Evolutionary conservation across 2,329 filamentous ascomycete species (phyloP).

Genomic region (Macroventuria anomochaeta): DNA sequence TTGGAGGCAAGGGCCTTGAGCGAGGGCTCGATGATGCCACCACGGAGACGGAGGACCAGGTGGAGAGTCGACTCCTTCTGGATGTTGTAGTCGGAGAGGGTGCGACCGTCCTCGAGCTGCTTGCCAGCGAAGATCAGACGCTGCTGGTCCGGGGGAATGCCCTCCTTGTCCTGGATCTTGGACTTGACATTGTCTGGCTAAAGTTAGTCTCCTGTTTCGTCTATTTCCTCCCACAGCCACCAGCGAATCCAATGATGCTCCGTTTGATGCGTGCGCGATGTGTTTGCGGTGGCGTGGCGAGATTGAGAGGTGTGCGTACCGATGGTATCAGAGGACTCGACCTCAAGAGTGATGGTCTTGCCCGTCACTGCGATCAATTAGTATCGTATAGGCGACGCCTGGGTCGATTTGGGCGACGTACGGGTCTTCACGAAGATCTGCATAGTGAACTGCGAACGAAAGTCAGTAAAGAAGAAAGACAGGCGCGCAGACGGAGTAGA

Average conservation of each 20-base stretch:
- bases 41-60: conserved; percentile 97
- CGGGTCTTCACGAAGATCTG: conserved; percentile 97
- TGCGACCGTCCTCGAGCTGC: conserved; percentile 98
- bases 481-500: neutral
- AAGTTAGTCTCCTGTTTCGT: conserved; percentile 28
- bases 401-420: conserved; percentile 26
- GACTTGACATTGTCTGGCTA: conserved; percentile 91
- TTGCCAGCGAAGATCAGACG: conserved; percentile 98
- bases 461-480: conserved; percentile 1
- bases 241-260: conserved; percentile 8
- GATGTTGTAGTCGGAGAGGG: conserved; percentile 98
- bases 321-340: conserved; percentile 98
- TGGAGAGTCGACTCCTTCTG: conserved; percentile 99
- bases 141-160: conserved; percentile 97
- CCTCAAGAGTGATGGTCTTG: conserved; percentile 99
- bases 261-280: conserved; percentile 23
- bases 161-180: conserved; percentile 99
- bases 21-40: conserved; percentile 97
- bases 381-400: conserved; percentile 7
- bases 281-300: conserved; percentile 22
- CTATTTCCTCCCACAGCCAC: conserved; percentile 3
- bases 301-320: conserved; percentile 38
- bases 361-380: conserved; percentile 66
- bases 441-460: conserved; percentile 29
- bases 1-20: conserved; percentile 98